phyloP scores from a whole-genome alignment of 179 eudicot genomes.

The Sideroxylon spinosum region DNA sequence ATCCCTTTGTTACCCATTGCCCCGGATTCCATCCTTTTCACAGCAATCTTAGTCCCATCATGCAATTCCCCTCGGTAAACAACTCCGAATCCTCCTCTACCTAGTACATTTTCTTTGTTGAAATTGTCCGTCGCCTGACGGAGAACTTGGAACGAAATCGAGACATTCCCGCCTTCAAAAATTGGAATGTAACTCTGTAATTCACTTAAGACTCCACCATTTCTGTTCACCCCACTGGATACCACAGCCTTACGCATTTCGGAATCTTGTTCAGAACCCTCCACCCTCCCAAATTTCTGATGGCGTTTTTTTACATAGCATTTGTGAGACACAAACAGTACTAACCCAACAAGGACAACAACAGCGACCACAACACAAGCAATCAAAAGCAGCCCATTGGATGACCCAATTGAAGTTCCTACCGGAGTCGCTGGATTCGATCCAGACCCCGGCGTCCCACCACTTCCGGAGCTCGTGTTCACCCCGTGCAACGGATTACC shows the following conservation, averaged over 20 bases:
- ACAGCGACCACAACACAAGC: conserved; percentile 46
- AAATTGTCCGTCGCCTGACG: conserved; percentile 53
- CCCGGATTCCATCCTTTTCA: conserved; percentile 58
- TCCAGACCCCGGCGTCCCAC: conserved; percentile 24
- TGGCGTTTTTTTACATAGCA: conserved; percentile 24
- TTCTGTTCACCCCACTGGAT: conserved; percentile 25
- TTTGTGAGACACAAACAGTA: conserved; percentile 27
- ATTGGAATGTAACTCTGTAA: conserved; percentile 50
- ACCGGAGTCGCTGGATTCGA: conserved; percentile 16
- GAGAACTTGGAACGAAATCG: conserved; percentile 47
- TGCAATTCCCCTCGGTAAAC: conserved; percentile 57
- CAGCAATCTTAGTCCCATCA: conserved; percentile 65
- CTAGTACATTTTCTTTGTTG: conserved; percentile 44
- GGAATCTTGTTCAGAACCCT: conserved; percentile 20
- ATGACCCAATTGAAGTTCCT: conserved; percentile 23
- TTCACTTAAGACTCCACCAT: conserved; percentile 50
- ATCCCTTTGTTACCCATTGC: conserved; percentile 50
- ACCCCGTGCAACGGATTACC: conserved; percentile 53
- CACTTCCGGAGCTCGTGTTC: conserved; percentile 16
- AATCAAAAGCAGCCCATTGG: conserved; percentile 37
- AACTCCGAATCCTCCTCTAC: conserved; percentile 64
- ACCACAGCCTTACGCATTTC: conserved; percentile 32
- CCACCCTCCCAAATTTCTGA: conserved; percentile 25
- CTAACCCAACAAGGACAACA: conserved; percentile 26
- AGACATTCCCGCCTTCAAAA: conserved; percentile 45